Evolutionary conservation across 106 monocot genomes (phyloP).

Genomic region (Apostasia shenzhenica): DNA sequence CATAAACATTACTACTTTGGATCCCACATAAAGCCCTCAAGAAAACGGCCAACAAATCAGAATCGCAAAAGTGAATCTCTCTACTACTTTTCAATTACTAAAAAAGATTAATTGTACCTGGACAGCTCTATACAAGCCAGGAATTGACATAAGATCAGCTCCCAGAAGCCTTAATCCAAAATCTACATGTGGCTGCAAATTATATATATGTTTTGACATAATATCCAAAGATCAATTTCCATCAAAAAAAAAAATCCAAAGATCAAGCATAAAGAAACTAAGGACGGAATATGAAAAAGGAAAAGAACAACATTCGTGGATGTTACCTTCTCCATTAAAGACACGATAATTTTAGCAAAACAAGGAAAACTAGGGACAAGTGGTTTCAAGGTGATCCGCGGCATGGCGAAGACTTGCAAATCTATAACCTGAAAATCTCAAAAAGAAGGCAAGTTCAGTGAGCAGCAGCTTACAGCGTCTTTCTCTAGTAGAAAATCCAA

Average conservation of each 20-base stretch:
- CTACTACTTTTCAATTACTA: too few species aligned
- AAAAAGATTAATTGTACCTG: conserved; percentile 20
- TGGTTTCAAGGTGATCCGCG: conserved; percentile 52
- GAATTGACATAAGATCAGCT: conserved; percentile 55
- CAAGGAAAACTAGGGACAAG: conserved; percentile 54
- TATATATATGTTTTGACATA: not conserved
- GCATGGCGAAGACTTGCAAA: conserved; percentile 50
- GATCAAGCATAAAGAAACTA: not conserved
- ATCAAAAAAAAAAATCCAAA: not conserved
- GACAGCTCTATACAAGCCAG: conserved; percentile 41
- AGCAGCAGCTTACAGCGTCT: not conserved
- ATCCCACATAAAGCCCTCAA: too few species aligned
- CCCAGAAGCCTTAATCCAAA: conserved; percentile 54
- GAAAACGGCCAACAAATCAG: too few species aligned
- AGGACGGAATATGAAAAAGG: not conserved
- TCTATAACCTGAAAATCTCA: conserved; percentile 36
- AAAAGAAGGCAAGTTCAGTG: not conserved
- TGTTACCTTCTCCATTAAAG: conserved; percentile 59
- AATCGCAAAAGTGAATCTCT: too few species aligned
- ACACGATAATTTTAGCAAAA: conserved; percentile 42
- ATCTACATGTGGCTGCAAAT: conserved; percentile 55
- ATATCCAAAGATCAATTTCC: not conserved
- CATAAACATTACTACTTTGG: too few species aligned
- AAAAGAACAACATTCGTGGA: not conserved
- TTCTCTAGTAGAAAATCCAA: too few species aligned